A percentile compares a stretch with the other conserved stretches of the same genome.
phyloP scores from a whole-genome alignment of 2,329 filamentous ascomycete species.

The Pseudogymnoascus sp. region DNA sequence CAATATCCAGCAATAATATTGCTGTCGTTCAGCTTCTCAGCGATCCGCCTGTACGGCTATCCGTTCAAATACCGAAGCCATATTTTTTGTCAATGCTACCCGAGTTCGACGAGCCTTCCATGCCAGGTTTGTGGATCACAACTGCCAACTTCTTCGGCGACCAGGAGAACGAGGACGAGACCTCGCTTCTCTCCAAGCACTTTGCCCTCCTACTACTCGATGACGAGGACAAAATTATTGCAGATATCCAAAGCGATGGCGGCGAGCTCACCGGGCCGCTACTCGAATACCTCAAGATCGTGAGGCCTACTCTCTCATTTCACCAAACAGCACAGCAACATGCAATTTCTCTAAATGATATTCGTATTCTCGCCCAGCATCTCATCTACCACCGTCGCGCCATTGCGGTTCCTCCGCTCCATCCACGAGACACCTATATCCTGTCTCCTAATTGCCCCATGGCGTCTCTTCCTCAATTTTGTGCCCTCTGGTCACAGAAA shows the following conservation, averaged over 20 bases:
- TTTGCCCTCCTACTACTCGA: conserved; percentile 80
- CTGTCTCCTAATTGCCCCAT: conserved; percentile 85
- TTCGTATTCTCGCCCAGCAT: conserved; percentile 83
- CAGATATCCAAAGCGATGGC: conserved; percentile 68
- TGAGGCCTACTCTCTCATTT: conserved; percentile 60
- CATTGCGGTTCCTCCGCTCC: conserved; percentile 82
- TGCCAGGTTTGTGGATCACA: conserved; percentile 76
- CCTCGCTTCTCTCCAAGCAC: conserved; percentile 69
- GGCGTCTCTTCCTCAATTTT: conserved; percentile 59
- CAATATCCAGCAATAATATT: conserved; percentile 77
- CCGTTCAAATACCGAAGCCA: conserved; percentile 57
- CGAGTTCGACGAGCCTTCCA: conserved; percentile 57
- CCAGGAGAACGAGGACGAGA: conserved; percentile 60
- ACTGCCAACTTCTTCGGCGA: conserved; percentile 71
- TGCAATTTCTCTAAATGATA: conserved; percentile 68
- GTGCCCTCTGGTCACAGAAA: conserved; percentile 62
- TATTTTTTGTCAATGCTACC: conserved; percentile 69
- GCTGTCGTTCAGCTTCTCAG: conserved; percentile 69
- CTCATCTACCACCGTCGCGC: conserved; percentile 94
- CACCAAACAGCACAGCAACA: conserved; percentile 64
- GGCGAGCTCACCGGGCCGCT: conserved; percentile 71
- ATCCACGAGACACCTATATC: conserved; percentile 84
- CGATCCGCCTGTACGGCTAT: conserved; percentile 51
- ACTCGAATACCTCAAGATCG: conserved; percentile 73
- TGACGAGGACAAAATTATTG: conserved; percentile 65